Base-by-base conservation (phyloP, 1,284 basidiomycete genomes). In the Sporisorium reilianum region DNA sequence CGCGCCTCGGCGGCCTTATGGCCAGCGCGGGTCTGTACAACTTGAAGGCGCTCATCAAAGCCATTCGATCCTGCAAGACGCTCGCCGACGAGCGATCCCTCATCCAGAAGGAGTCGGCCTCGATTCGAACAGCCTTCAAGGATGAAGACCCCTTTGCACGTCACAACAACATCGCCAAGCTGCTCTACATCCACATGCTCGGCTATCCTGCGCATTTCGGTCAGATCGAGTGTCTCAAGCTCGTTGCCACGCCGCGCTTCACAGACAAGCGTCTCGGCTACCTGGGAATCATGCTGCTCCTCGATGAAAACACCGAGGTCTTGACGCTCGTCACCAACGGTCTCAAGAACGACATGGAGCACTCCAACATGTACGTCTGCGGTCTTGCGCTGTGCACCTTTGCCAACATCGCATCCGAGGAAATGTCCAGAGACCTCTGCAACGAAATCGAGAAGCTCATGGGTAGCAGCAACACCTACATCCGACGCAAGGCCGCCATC, bases 131-230 rank as follows among this genome's bases (percentile, higher is more conserved):
- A 0, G 95, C 95, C 1, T 99, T 99, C 87, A 92, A 96, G 77
- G 95, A 98, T 85, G 97, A 99, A 85, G 86, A 86, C 53, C 78
- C 81, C 28, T 91, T 41, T 93, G 91, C 86, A 89, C 91, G 95
- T 62, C 93, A 98, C 86, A 94, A 98, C 88, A 97, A 97, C 87
- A 92, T 99, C 84, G 95, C 96, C 66, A 99, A 99, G 86, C 89
- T 99, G 23, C 90, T 99, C 72, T 99, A 99, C 87, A 99, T 99
- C 85, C 95, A 99, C 86, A 99, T 99, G 97, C 91, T 99, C 25
- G 97, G 97, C 63, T 98, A 97, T 64, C 95, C 96, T 4, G 97
- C 97, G 30, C 97, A 99, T 86, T 99, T 98, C 84, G 97, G 97
- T 53, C 97, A 99, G 88, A 98, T 99, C 85, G 97, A 99, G 88